Percentiles rank a stretch among this genome's conserved stretches.
Conservation (phyloP, 208 protist species). For the Crithidia brevicula region DNA sequence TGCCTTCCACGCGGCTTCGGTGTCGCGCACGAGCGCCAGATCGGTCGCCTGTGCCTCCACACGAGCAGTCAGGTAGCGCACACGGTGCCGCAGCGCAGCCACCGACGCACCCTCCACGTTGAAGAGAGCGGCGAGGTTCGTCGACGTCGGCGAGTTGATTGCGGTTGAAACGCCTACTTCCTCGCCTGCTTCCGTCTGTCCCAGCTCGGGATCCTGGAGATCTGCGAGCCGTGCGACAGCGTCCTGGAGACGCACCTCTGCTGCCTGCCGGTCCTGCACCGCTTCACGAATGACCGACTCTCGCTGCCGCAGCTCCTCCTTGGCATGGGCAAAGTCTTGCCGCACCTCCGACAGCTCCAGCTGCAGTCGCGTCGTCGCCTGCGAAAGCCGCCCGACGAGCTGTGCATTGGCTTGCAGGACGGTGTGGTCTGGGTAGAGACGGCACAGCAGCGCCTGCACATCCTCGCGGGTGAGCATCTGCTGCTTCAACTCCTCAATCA, state of each 20-base stretch:
- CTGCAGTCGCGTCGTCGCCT: conserved; percentile 22
- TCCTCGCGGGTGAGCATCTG: conserved; percentile 43
- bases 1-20: conserved; percentile 51
- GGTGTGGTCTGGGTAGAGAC: conserved; percentile 64
- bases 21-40: conserved; percentile 42
- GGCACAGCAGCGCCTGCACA: conserved; percentile 54
- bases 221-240: conserved; percentile 20
- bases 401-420: conserved; percentile 42
- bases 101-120: conserved; percentile 20
- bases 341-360: conserved; percentile 23
- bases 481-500: conserved; percentile 31
- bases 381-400: conserved; percentile 18
- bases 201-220: conserved; percentile 13
- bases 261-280: conserved; percentile 52
- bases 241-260: conserved; percentile 50
- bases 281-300: conserved; percentile 32
- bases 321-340: conserved; percentile 30
- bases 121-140: conserved; percentile 16
- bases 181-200: background rate
- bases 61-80: conserved; percentile 36
- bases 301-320: conserved; percentile 22
- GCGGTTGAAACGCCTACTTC: background rate
- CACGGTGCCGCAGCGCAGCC: conserved; percentile 23
- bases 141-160: background rate
- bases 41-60: conserved; percentile 45